Base-by-base conservation (phyloP, 495 filamentous ascomycete species). In the Neurospora sp. region DNA sequence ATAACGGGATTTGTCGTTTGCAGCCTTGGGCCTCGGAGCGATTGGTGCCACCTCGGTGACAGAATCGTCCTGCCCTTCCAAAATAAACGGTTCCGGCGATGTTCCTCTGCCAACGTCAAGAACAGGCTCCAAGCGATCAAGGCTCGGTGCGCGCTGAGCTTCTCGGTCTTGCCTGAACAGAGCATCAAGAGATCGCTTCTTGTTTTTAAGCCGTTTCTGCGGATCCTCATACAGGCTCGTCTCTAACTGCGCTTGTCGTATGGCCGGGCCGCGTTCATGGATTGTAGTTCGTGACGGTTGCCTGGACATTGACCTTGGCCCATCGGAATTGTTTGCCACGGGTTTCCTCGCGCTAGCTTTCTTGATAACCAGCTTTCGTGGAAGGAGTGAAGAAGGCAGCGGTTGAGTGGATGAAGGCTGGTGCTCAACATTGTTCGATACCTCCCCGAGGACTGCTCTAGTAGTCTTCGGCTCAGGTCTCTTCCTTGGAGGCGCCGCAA, bases 181-280 rank as follows among this genome's bases (percentile, higher is more conserved):
- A 74, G 81, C 80, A 78, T 88, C 86, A 14, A 88, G 73, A 10
- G 77, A 76, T 71, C 80, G 83, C 72, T 87, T 88, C 44, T 82
- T 80, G 7, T 77, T 73, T 41, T 70, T 78, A 68, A 85, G 85
- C 72, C 70, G 80, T 74, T 72, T 75, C 39, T 59, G 76, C 70
- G 38, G 74, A 68, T 76, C 74, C 35, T 77, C 80, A 41, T 9
- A 53, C 71, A 81, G 79, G 11, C 77, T 78, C n/a, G 77, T 81
- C 71, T 88, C 86, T 11, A 88, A 75, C 70, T 88, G 86, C 5
- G 85, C 86, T 39, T 84, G 85, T 22, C 83, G 75, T 11, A 72
- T 61, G 12, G 18, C 41, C 11, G 74, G 42, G 0, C 11, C 22
- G 11, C 68, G 77, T 31, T 65, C 70, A 69, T 40, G 73, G 11